Conservation (phyloP, 257 asterid species). For the Plantago ovata region DNA sequence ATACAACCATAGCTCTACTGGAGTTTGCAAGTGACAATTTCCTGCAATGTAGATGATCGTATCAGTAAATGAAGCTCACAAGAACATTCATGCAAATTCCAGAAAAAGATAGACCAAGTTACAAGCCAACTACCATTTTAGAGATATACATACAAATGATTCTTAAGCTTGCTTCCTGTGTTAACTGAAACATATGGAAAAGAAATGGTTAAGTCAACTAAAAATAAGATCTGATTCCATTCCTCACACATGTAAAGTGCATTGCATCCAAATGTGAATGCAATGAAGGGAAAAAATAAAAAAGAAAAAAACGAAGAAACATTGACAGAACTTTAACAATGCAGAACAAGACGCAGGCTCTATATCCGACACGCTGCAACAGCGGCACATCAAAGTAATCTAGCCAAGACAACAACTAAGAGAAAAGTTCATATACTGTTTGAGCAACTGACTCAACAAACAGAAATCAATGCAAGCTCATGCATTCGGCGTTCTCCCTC, state of each 20-base stretch:
- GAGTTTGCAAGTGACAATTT: slow-evolving; percentile 54
- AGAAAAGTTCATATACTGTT: too few species aligned
- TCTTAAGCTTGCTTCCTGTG: slow-evolving; percentile 48
- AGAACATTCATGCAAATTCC: background rate
- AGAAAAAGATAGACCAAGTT: background rate
- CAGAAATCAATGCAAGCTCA: too few species aligned
- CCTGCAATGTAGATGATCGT: slow-evolving; percentile 77
- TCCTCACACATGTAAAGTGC: slow-evolving; percentile 16
- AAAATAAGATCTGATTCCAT: slow-evolving; percentile 10
- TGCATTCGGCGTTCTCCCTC: too few species aligned
- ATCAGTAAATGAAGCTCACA: slow-evolving; percentile 36
- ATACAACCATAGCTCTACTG: slow-evolving; percentile 60
- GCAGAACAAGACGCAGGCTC: slow-evolving; percentile 9
- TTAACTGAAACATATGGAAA: slow-evolving; percentile 40
- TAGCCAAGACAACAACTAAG: background rate
- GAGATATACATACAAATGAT: slow-evolving; percentile 43
- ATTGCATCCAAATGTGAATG: background rate
- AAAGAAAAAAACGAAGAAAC: slow-evolving; percentile 1
- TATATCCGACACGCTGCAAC: background rate
- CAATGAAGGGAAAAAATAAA: too few species aligned
- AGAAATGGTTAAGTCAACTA: slow-evolving; percentile 18
- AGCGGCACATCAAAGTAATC: background rate
- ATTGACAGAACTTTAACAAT: background rate
- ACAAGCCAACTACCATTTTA: slow-evolving; percentile 8
- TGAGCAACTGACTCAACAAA: too few species aligned